Evolutionary conservation across 1,284 basidiomycete species (phyloP).

Genomic region (Puccinia novopanici): DNA sequence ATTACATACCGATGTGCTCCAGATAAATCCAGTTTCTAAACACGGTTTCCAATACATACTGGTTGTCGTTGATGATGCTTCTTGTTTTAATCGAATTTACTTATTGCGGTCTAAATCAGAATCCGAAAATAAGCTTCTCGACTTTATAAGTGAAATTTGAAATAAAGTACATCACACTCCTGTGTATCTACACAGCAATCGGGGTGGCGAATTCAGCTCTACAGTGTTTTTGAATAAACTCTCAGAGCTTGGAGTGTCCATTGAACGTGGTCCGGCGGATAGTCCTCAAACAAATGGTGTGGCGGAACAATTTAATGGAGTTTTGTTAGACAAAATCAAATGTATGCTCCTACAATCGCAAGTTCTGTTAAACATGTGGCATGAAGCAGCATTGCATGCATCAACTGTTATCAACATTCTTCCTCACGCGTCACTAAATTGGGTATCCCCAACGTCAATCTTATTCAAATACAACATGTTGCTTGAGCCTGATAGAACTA

Average conservation of each 20-base stretch:
- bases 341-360: constrained; percentile 16
- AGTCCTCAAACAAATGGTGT: constrained; percentile 27
- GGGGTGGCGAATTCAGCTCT: not conserved
- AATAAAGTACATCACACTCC: not conserved
- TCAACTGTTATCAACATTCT: not conserved
- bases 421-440: not conserved
- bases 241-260: not conserved
- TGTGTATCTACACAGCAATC: constrained; percentile 4
- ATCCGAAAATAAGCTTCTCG: not conserved
- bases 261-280: constrained; percentile 14
- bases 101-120: not conserved
- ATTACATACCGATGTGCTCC: not conserved
- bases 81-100: constrained; percentile 9
- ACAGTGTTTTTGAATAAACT: not conserved
- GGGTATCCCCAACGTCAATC: not conserved
- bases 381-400: not conserved
- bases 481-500: not conserved
- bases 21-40: not conserved
- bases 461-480: not conserved
- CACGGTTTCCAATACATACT: not conserved
- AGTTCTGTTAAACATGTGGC: not conserved
- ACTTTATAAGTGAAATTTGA: not conserved
- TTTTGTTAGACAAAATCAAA: not conserved
- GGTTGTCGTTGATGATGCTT: not conserved
- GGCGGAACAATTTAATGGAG: not conserved